These are phyloP conservation scores for Eimeria sp. DNA, from an alignment of 169 alveolate species.

Conservation along the genomic window DNA sequence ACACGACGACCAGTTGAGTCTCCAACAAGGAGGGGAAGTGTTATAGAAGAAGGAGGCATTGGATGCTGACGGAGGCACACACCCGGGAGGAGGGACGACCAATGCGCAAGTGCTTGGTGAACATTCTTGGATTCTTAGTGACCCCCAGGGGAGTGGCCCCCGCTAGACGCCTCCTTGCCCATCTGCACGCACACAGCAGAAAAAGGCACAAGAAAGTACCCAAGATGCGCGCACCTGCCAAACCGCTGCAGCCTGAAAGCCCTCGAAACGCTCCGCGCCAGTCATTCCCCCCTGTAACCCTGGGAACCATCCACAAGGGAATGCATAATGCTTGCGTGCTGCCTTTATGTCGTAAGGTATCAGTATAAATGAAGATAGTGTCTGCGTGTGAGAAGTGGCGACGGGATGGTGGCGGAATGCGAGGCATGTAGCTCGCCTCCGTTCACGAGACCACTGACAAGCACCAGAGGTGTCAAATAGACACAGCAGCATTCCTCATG, in stretches of 20 bases:
- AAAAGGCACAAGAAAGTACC: not conserved
- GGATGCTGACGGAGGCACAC: not conserved
- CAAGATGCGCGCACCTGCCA: not conserved
- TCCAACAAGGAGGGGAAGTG: too few species aligned
- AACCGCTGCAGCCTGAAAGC: not conserved
- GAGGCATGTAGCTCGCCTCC: not conserved
- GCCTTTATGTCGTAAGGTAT: not conserved
- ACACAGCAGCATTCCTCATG: not conserved
- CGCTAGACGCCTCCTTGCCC: constrained; percentile 45
- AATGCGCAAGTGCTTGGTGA: not conserved
- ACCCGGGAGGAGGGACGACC: not conserved
- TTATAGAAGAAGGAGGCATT: not conserved
- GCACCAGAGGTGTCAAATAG: not conserved
- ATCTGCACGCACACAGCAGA: constrained; percentile 21
- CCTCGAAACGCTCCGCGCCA: not conserved
- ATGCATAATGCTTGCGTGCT: not conserved
- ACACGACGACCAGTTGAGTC: not conserved
- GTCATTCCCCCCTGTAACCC: not conserved
- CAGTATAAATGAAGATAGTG: not conserved
- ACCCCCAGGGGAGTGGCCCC: constrained; percentile 42
- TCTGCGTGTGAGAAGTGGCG: too few species aligned
- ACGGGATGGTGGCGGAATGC: not conserved
- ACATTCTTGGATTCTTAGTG: not conserved
- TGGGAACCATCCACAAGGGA: not conserved
- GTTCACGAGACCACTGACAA: not conserved